Evolutionary conservation across 805 yeast species (phyloP).

Genomic region (Kodamaea neixiangensis): DNA sequence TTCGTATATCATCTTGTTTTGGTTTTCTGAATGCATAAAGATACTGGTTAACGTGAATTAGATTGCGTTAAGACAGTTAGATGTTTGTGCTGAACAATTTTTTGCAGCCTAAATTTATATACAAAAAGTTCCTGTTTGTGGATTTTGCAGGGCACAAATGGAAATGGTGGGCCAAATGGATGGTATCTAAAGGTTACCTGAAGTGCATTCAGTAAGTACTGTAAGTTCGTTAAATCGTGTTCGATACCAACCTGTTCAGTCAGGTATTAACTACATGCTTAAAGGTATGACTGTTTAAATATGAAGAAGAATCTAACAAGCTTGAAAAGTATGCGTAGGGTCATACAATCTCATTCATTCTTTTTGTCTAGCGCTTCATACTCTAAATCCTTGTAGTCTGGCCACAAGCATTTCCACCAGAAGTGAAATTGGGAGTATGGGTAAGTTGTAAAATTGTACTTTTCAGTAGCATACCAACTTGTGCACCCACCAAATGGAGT

Average conservation of each 20-base stretch:
- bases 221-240: no score
- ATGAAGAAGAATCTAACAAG: no score
- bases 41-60: background rate
- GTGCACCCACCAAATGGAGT: slow-evolving; percentile 41
- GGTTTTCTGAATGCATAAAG: no score
- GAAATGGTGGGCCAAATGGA: no score
- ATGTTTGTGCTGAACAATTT: background rate
- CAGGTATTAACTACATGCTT: no score
- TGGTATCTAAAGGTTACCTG: no score
- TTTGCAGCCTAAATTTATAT: background rate
- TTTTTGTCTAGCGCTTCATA: slow-evolving; percentile 9
- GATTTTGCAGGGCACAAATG: no score
- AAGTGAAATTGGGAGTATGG: slow-evolving; percentile 38
- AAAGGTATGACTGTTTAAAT: no score
- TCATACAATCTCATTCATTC: background rate
- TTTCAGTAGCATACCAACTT: slow-evolving; percentile 38
- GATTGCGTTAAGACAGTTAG: background rate
- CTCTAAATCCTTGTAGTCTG: slow-evolving; percentile 28
- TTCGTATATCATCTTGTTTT: no score
- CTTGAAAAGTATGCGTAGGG: background rate
- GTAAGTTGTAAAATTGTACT: slow-evolving; percentile 35
- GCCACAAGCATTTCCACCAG: slow-evolving; percentile 29
- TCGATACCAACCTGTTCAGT: no score
- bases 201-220: no score
- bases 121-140: background rate